A percentile compares a stretch with the other conserved stretches of the same genome.
Evolutionary conservation across 2,329 filamentous ascomycete species (phyloP).

Genomic region (Aaosphaeria pasadenensis): DNA sequence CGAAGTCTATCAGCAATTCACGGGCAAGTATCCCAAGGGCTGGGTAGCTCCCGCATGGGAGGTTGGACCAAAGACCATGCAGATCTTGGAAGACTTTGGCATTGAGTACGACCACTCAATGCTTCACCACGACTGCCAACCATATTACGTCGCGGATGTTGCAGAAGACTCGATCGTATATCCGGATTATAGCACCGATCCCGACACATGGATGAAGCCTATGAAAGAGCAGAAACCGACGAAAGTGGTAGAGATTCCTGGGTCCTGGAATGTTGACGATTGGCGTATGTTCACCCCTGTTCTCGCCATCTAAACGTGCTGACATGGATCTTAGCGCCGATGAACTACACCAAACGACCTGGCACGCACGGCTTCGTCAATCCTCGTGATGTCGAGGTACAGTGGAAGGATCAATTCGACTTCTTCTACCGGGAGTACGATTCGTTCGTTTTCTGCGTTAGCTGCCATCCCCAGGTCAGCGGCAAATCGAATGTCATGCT

Average conservation of each 20-base stretch:
- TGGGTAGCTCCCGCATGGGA: background rate
- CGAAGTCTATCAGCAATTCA: background rate
- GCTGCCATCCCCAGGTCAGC: slow-evolving; percentile 40
- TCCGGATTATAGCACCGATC: background rate
- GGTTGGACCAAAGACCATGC: background rate
- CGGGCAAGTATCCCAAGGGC: background rate
- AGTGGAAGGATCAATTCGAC: background rate
- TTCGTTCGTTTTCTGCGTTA: slow-evolving; percentile 12
- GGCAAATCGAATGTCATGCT: slow-evolving; percentile 42
- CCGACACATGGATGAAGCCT: background rate
- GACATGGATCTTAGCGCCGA: background rate
- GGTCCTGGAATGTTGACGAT: background rate
- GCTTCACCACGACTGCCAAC: background rate
- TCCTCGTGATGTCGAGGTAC: background rate
- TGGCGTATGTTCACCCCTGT: background rate
- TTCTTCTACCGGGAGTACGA: background rate
- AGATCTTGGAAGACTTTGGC: background rate
- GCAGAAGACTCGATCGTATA: background rate
- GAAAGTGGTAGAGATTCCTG: background rate
- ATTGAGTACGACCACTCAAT: background rate
- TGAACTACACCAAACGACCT: background rate
- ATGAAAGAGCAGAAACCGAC: background rate
- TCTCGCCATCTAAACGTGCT: background rate
- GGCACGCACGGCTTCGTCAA: background rate
- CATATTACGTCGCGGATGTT: background rate